Conservation (phyloP, 345 rosid species). For the Rubroshorea leprosula region DNA sequence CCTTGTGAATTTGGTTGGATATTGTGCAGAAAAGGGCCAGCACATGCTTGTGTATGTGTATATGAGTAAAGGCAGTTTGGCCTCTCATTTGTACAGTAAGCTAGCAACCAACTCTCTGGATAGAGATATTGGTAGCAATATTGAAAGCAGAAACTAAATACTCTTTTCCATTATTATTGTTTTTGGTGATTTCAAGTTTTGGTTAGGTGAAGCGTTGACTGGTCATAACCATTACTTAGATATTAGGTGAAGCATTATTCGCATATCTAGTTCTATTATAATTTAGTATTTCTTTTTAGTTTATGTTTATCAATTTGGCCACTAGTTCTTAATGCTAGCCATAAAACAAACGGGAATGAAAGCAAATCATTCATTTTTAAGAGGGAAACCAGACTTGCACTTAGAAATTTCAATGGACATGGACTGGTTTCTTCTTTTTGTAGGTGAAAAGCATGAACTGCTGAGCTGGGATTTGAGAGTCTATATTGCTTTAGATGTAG, state of each 20-base stretch:
- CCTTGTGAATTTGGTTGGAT: slow-evolving; percentile 91
- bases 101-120: slow-evolving; percentile 8
- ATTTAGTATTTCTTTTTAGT: too few species aligned
- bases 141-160: too few species aligned
- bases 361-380: too few species aligned
- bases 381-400: too few species aligned
- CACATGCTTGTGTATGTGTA: slow-evolving; percentile 93
- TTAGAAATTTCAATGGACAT: neutral
- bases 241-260: too few species aligned
- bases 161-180: too few species aligned
- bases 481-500: slow-evolving; percentile 79
- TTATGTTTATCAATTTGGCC: too few species aligned
- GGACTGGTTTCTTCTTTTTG: slow-evolving; percentile 8
- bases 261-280: too few species aligned
- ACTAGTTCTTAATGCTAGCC: too few species aligned
- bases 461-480: slow-evolving; percentile 87
- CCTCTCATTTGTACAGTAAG: slow-evolving; percentile 94
- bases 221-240: too few species aligned
- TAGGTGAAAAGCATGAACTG: slow-evolving; percentile 59
- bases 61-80: slow-evolving; percentile 96
- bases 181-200: neutral
- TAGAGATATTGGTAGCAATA: slow-evolving; percentile 13
- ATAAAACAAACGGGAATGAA: too few species aligned
- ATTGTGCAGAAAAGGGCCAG: slow-evolving; percentile 92
- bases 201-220: too few species aligned